A percentile compares a stretch with the other conserved stretches of the same genome.
These are phyloP conservation scores for Dichotomopilus funicola DNA, from an alignment of 2,329 filamentous ascomycete genomes.

Conservation along the genomic window DNA sequence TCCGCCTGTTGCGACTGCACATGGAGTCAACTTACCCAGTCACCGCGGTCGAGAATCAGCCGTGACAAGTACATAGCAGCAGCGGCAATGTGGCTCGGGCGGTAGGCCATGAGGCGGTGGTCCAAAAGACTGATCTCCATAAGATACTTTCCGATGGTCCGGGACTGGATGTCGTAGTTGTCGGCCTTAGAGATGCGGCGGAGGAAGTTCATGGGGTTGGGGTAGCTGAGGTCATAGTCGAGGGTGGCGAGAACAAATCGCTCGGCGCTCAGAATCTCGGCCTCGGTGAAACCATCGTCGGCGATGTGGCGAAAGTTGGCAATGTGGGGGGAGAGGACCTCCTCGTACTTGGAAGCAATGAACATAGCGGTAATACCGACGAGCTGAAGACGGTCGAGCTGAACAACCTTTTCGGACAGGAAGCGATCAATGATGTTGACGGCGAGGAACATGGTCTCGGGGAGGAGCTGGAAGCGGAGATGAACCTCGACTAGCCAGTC, in stretches of 20 bases:
- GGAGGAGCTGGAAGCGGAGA: constrained; percentile 89
- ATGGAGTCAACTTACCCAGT: constrained; percentile 63
- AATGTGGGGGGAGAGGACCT: constrained; percentile 93
- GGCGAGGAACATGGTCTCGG: constrained; percentile 91
- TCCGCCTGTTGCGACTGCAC: not conserved
- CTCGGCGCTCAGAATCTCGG: constrained; percentile 95
- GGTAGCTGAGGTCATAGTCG: constrained; percentile 96
- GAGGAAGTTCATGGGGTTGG: constrained; percentile 99
- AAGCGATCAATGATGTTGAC: constrained; percentile 99
- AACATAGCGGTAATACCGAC: constrained; percentile 99
- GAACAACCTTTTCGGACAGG: constrained; percentile 89
- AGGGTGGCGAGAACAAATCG: constrained; percentile 86
- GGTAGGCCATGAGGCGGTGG: constrained; percentile 84
- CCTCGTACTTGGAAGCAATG: constrained; percentile 98
- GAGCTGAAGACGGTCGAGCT: constrained; percentile 90
- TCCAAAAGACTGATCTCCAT: constrained; percentile 96
- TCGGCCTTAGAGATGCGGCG: constrained; percentile 98
- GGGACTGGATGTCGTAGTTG: constrained; percentile 97
- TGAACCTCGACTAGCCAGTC: constrained; percentile 99
- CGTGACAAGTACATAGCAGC: constrained; percentile 93
- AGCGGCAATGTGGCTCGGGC: constrained; percentile 84
- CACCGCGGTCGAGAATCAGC: constrained; percentile 80
- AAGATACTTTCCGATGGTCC: constrained; percentile 94
- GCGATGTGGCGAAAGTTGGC: constrained; percentile 96
- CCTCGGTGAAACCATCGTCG: constrained; percentile 91